A percentile compares a stretch with the other conserved stretches of the same genome.
Evolutionary conservation across 352 stramenopile genomes (phyloP).

Genomic region (Phytopythium mirpurense): DNA sequence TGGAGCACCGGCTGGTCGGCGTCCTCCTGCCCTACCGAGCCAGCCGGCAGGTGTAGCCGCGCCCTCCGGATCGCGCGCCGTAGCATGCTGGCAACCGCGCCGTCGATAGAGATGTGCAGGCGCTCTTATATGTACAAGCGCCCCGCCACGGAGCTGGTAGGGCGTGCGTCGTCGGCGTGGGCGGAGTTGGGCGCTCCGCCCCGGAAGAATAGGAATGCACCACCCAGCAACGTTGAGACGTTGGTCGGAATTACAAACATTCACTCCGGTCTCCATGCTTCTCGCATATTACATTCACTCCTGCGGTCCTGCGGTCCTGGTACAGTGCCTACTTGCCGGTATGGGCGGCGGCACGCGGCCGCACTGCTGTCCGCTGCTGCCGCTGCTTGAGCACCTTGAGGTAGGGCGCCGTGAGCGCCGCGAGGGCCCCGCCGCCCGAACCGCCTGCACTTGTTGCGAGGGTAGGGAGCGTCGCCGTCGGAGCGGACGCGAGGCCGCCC

Average conservation of each 20-base stretch:
- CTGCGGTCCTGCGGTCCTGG: too few species aligned
- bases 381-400: slow-evolving; percentile 75
- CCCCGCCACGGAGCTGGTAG: too few species aligned
- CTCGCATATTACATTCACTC: too few species aligned
- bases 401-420: slow-evolving; percentile 44
- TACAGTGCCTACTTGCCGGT: slow-evolving; percentile 3
- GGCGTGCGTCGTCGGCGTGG: background rate
- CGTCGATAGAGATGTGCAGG: background rate
- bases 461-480: background rate
- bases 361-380: slow-evolving; percentile 13
- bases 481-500: slow-evolving; percentile 7
- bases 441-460: slow-evolving; percentile 1
- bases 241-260: background rate
- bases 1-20: slow-evolving; percentile 21
- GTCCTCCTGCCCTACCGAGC: slow-evolving; percentile 54
- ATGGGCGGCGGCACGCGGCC: too few species aligned
- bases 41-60: slow-evolving; percentile 51
- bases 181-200: background rate
- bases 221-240: background rate
- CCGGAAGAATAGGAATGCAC: background rate
- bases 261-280: too few species aligned
- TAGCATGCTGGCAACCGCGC: slow-evolving; percentile 31
- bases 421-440: slow-evolving; percentile 5
- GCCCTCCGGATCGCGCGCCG: slow-evolving; percentile 47
- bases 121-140: slow-evolving; percentile 3